A percentile compares a stretch with the other conserved stretches of the same genome.
phyloP scores from a whole-genome alignment of 2,329 filamentous ascomycete species.

The Xylaria sp. region DNA sequence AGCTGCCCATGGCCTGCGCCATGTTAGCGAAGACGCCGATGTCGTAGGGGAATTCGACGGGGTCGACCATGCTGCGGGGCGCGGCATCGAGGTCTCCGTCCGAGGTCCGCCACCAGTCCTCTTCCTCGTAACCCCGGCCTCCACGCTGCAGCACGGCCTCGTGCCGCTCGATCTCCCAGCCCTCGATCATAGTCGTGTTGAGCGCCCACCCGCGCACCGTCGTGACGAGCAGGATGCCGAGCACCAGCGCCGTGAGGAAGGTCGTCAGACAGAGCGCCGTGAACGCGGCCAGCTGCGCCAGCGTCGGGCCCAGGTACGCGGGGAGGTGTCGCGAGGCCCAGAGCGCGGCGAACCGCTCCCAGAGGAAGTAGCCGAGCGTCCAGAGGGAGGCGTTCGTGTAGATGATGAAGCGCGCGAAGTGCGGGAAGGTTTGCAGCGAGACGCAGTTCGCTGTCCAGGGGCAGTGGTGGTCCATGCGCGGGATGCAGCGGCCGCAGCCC shows the following conservation, averaged over 20 bases:
- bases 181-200: constrained; percentile 84
- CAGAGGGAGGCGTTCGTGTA: constrained; percentile 75
- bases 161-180: constrained; percentile 77
- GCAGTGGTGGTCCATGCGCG: constrained; percentile 88
- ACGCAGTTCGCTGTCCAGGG: constrained; percentile 89
- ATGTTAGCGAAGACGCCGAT: constrained; percentile 80
- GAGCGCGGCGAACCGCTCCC: constrained; percentile 66
- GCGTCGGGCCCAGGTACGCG: constrained; percentile 77
- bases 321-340: constrained; percentile 76
- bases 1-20: constrained; percentile 78
- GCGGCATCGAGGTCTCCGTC: constrained; percentile 52
- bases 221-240: constrained; percentile 73
- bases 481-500: constrained; percentile 77
- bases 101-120: constrained; percentile 52
- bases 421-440: constrained; percentile 81
- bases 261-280: constrained; percentile 69
- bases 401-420: constrained; percentile 82
- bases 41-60: constrained; percentile 85
- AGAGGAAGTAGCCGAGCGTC: constrained; percentile 70
- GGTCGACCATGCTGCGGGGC: constrained; percentile 62
- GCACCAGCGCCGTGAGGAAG: constrained; percentile 68
- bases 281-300: constrained; percentile 68
- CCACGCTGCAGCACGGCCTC: constrained; percentile 64
- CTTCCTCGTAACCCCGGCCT: constrained; percentile 45
- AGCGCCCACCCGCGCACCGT: constrained; percentile 70